Conservation (phyloP, 106 monocot genomes). For the Dioscorea zingiberensis region DNA sequence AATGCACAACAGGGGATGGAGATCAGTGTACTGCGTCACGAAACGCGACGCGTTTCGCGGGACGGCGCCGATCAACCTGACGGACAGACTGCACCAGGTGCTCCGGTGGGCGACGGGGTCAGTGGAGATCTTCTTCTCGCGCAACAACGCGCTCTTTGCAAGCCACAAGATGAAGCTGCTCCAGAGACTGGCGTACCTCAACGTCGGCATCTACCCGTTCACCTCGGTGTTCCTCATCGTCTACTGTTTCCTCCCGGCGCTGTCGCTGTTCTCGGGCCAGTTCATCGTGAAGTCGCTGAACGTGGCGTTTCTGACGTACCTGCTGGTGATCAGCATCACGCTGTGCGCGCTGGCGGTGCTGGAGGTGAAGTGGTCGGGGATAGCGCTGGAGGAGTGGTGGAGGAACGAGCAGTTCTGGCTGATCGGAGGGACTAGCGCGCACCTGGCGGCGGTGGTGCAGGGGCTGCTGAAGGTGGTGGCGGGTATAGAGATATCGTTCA, state of each 20-base stretch:
- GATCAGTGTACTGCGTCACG: constrained; percentile 82
- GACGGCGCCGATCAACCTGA: constrained; percentile 90
- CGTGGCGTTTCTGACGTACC: constrained; percentile 59
- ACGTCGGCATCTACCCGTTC: constrained; percentile 86
- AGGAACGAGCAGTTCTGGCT: constrained; percentile 95
- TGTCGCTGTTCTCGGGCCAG: constrained; percentile 75
- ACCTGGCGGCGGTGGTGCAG: constrained; percentile 66
- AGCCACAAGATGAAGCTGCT: constrained; percentile 57
- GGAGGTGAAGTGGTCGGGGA: constrained; percentile 73
- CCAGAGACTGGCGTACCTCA: constrained; percentile 77
- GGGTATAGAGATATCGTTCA: constrained; percentile 98
- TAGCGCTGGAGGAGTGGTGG: constrained; percentile 77
- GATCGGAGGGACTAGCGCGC: constrained; percentile 78
- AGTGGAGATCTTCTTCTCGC: constrained; percentile 82
- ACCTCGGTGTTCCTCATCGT: constrained; percentile 79
- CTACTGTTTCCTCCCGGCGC: constrained; percentile 77
- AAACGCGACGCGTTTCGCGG: constrained; percentile 95
- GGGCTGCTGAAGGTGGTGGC: constrained; percentile 84
- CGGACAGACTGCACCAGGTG: constrained; percentile 76
- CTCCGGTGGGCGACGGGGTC: constrained; percentile 82
- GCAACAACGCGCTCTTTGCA: constrained; percentile 68
- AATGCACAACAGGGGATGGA: constrained; percentile 83
- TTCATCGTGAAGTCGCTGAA: constrained; percentile 61
- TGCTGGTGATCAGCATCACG: constrained; percentile 51
- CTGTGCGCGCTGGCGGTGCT: constrained; percentile 51